Evolutionary conservation across 2,329 filamentous ascomycete genomes (phyloP).

Genomic region (Claviceps quebecensis): DNA sequence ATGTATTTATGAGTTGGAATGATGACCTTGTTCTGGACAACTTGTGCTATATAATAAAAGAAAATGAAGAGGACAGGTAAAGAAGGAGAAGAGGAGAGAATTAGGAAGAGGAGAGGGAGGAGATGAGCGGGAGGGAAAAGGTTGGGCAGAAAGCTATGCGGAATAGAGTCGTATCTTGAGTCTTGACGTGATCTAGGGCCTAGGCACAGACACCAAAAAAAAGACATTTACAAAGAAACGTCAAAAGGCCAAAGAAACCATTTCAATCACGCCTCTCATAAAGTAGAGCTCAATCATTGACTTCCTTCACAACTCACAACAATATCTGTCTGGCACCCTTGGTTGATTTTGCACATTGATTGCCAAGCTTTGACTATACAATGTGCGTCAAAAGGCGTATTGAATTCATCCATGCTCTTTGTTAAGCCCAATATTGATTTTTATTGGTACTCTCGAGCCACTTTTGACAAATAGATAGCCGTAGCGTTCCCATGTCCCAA

Average conservation of each 20-base stretch:
- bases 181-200: not conserved
- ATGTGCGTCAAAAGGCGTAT: conserved; percentile 1
- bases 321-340: too few relatives aligned
- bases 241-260: not conserved
- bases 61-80: not conserved
- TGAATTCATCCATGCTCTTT: conserved; percentile 22
- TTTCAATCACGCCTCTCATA: not conserved
- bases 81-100: not conserved
- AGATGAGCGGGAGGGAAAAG: too few relatives aligned
- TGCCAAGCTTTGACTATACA: not conserved
- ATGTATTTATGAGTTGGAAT: not conserved
- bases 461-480: conserved; percentile 26
- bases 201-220: not conserved
- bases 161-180: too few relatives aligned
- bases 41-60: too few relatives aligned
- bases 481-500: conserved; percentile 29
- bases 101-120: too few relatives aligned
- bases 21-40: not conserved
- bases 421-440: conserved; percentile 24
- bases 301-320: too few relatives aligned
- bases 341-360: too few relatives aligned
- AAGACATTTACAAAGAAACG: not conserved
- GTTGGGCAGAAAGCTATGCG: too few relatives aligned
- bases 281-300: too few relatives aligned
- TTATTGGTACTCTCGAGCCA: conserved; percentile 28